Conservation (phyloP, 1,139 yeast genomes). For the Pichia terricola region DNA sequence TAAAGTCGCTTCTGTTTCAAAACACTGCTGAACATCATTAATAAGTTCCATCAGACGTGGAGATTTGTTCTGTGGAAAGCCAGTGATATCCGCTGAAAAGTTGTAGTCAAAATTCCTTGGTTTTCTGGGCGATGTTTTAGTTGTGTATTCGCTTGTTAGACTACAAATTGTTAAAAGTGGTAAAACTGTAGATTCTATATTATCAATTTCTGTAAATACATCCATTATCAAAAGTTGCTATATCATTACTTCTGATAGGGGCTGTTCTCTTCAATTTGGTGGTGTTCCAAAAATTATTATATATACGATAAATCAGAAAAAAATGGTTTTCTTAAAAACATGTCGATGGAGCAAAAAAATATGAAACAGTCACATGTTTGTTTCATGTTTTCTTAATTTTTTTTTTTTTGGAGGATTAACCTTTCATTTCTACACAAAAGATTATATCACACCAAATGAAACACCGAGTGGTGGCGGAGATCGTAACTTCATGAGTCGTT, state of each 20-base stretch:
- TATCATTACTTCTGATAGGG: too few species aligned
- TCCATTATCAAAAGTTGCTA: not conserved
- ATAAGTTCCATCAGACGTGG: constrained; percentile 3
- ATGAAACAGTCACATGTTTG: too few species aligned
- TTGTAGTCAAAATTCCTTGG: not conserved
- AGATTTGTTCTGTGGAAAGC: constrained; percentile 1
- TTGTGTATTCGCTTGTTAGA: constrained; percentile 3
- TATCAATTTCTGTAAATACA: not conserved
- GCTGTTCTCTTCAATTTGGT: too few species aligned
- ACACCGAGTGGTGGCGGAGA: too few species aligned
- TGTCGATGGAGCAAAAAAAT: too few species aligned
- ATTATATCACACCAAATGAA: too few species aligned
- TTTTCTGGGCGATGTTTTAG: not conserved
- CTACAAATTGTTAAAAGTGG: constrained; percentile 6
- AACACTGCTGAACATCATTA: constrained; percentile 7
- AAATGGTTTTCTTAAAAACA: too few species aligned
- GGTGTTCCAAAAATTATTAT: too few species aligned
- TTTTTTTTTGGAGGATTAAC: not conserved
- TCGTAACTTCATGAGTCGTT: too few species aligned
- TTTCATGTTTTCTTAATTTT: too few species aligned
- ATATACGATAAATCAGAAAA: too few species aligned
- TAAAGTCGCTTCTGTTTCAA: constrained; percentile 8
- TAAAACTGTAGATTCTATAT: constrained; percentile 1
- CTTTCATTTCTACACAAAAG: too few species aligned
- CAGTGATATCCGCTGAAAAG: not conserved